A percentile compares a stretch with the other conserved stretches of the same genome.
Conservation (phyloP, 208 protist genomes). For the Trypanosoma cruzi region DNA sequence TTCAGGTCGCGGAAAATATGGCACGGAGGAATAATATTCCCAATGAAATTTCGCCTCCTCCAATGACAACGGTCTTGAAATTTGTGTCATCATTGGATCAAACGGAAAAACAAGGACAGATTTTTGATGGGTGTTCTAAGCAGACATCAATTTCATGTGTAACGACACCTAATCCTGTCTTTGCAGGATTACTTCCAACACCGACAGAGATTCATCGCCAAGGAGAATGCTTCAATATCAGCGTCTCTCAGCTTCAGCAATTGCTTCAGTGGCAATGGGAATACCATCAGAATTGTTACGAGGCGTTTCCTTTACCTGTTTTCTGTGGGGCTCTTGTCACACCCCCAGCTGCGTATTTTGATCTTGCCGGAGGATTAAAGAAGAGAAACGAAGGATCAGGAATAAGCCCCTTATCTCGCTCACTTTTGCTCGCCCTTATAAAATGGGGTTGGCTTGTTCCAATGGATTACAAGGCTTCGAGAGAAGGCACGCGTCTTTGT, state of each 20-base stretch:
- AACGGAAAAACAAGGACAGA: slow-evolving; percentile 13
- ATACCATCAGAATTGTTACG: slow-evolving; percentile 69
- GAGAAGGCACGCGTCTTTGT: slow-evolving; percentile 13
- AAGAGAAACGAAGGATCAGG: slow-evolving; percentile 20
- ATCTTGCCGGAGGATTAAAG: not conserved
- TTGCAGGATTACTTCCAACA: slow-evolving; percentile 48
- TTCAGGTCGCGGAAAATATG: slow-evolving; percentile 17
- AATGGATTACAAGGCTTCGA: slow-evolving; percentile 40
- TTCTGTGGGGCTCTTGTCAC: slow-evolving; percentile 38
- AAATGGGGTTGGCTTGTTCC: slow-evolving; percentile 70
- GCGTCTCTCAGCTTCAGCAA: slow-evolving; percentile 59
- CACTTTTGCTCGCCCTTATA: slow-evolving; percentile 46
- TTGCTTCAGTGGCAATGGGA: slow-evolving; percentile 83
- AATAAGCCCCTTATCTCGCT: slow-evolving; percentile 55
- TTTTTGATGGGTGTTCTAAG: slow-evolving; percentile 16
- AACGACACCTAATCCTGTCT: slow-evolving; percentile 20
- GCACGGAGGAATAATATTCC: not conserved
- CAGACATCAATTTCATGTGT: not conserved
- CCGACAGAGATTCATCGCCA: slow-evolving; percentile 56
- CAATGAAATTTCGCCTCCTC: slow-evolving; percentile 4
- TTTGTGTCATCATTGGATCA: slow-evolving; percentile 17
- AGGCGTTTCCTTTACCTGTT: slow-evolving; percentile 46
- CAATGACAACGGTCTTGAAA: slow-evolving; percentile 26
- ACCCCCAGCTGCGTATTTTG: slow-evolving; percentile 30
- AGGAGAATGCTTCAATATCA: slow-evolving; percentile 48